A percentile compares a stretch with the other conserved stretches of the same genome.
Conservation (phyloP, 495 filamentous ascomycete species). For the Neurospora terricola region DNA sequence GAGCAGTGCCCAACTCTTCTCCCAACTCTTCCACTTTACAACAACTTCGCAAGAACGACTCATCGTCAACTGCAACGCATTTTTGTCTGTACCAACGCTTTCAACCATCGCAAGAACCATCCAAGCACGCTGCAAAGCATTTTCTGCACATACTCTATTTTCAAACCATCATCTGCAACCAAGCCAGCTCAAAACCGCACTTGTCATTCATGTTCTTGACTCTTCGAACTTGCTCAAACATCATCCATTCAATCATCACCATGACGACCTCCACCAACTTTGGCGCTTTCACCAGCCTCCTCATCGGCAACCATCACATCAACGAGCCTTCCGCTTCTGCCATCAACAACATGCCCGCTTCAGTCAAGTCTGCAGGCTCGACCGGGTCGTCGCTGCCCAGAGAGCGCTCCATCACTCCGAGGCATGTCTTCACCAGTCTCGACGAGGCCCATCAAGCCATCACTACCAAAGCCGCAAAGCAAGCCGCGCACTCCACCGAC, state of each 20-base stretch:
- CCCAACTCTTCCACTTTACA: background rate
- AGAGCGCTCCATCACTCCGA: conserved; percentile 11
- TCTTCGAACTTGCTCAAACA: background rate
- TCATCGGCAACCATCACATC: background rate
- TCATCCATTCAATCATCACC: background rate
- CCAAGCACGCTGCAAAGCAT: background rate
- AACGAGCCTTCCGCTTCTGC: background rate
- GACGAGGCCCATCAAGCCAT: conserved; percentile 20
- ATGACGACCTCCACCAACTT: background rate
- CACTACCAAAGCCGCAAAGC: conserved; percentile 9
- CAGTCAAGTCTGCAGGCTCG: background rate
- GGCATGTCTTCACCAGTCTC: conserved; percentile 14
- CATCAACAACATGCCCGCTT: background rate
- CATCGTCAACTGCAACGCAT: background rate
- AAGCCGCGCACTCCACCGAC: background rate
- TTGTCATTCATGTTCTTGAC: background rate
- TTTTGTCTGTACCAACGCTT: background rate
- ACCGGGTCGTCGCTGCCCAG: background rate
- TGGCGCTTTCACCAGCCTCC: background rate
- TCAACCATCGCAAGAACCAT: background rate
- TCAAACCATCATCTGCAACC: background rate
- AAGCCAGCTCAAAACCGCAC: background rate
- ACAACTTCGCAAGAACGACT: background rate
- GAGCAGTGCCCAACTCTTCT: background rate
- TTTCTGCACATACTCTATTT: background rate